Evolutionary conservation across 2,329 filamentous ascomycete species (phyloP).

Genomic region (Zarea fungicola): DNA sequence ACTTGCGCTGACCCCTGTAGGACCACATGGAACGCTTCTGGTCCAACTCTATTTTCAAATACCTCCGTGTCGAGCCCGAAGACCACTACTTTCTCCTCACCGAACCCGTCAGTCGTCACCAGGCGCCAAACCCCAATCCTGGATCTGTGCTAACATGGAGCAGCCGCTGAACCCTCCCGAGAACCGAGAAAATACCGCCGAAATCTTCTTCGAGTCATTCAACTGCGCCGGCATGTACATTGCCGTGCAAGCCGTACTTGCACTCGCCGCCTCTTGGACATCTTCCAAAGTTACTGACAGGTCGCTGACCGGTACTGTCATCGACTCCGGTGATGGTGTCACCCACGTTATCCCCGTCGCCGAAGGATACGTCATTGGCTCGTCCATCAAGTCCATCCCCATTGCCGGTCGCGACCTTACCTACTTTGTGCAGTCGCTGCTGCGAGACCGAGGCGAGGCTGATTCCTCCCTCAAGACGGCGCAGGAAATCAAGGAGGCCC

Average conservation of each 20-base stretch:
- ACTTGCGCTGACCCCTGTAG: conserved; percentile 41
- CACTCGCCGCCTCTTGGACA: conserved; percentile 95
- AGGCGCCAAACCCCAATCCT: not conserved
- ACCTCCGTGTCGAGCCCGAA: conserved; percentile 94
- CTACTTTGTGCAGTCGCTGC: conserved; percentile 94
- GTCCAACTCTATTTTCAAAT: conserved; percentile 99
- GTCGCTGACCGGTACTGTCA: conserved; percentile 93
- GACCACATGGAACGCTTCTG: conserved; percentile 99
- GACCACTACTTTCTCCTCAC: conserved; percentile 98
- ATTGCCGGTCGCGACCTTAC: conserved; percentile 98
- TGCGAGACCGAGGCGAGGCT: conserved; percentile 92
- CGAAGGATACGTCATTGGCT: conserved; percentile 97
- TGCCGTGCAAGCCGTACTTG: conserved; percentile 93
- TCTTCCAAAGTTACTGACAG: conserved; percentile 96
- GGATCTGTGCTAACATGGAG: conserved; percentile 15
- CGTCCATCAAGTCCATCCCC: conserved; percentile 97
- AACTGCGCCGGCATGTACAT: conserved; percentile 99
- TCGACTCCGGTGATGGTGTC: conserved; percentile 97
- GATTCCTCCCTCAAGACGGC: conserved; percentile 97
- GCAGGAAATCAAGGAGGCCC: conserved; percentile 97
- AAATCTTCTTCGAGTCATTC: conserved; percentile 99
- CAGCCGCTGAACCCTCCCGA: conserved; percentile 96
- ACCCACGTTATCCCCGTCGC: conserved; percentile 98
- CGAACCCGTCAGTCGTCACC: conserved; percentile 69
- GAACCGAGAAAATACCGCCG: conserved; percentile 97